These are phyloP conservation scores for Acidomyces sp. DNA, from an alignment of 495 filamentous ascomycete species.

Conservation along the genomic window DNA sequence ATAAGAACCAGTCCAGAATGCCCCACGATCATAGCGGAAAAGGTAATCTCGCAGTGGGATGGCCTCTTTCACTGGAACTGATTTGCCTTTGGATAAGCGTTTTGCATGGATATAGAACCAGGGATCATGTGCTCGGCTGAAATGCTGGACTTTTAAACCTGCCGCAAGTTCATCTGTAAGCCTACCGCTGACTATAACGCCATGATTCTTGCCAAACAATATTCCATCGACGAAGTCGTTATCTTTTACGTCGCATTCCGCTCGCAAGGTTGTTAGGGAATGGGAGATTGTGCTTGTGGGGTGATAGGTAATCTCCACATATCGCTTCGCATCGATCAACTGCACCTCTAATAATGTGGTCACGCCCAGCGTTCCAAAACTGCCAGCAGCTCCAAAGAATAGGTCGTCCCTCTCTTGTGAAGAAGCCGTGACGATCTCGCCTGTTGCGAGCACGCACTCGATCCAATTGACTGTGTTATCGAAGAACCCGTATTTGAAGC, in stretches of 20 bases:
- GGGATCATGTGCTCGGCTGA: slow-evolving; percentile 20
- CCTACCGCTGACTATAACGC: slow-evolving; percentile 40
- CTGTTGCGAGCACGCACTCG: slow-evolving; percentile 48
- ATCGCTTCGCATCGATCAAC: slow-evolving; percentile 40
- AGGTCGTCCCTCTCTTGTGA: slow-evolving; percentile 32
- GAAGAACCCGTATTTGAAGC: slow-evolving; percentile 48
- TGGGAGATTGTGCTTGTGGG: slow-evolving; percentile 27
- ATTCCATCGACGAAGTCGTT: slow-evolving; percentile 32
- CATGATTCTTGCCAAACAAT: slow-evolving; percentile 38
- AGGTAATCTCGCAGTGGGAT: slow-evolving; percentile 44
- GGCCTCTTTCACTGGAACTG: slow-evolving; percentile 30
- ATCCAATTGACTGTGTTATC: slow-evolving; percentile 40
- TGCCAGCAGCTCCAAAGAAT: slow-evolving; percentile 42
- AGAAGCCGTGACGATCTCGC: slow-evolving; percentile 35
- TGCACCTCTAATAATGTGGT: slow-evolving; percentile 42
- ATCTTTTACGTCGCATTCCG: slow-evolving; percentile 23
- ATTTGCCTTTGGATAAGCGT: not conserved
- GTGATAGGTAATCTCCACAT: slow-evolving; percentile 43
- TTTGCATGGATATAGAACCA: slow-evolving; percentile 26
- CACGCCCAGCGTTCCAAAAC: slow-evolving; percentile 44
- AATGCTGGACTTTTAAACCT: slow-evolving; percentile 24
- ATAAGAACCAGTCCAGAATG: slow-evolving; percentile 44
- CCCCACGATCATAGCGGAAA: slow-evolving; percentile 48
- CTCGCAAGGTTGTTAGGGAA: slow-evolving; percentile 26
- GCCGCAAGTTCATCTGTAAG: slow-evolving; percentile 30